Evolutionary conservation across 2,329 filamentous ascomycete genomes (phyloP).

Genomic region (Achaetomium macrosporum): DNA sequence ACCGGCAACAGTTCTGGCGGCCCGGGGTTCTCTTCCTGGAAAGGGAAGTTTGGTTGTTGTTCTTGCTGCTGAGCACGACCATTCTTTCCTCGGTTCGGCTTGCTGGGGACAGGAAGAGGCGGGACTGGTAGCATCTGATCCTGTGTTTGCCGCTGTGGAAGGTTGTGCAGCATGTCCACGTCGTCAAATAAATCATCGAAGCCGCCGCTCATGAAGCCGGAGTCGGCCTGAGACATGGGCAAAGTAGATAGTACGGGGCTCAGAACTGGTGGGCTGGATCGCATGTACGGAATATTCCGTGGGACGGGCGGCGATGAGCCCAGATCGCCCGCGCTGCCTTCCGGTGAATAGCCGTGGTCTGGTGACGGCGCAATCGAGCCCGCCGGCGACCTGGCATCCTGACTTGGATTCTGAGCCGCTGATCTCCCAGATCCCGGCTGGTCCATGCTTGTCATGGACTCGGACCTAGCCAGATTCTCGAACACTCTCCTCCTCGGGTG

Average conservation of each 20-base stretch:
- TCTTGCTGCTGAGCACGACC: conserved; percentile 15
- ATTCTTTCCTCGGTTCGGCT: no score
- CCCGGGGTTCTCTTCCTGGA: conserved; percentile 39
- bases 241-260: conserved; percentile 70
- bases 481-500: conserved; percentile 30
- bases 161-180: conserved; percentile 40
- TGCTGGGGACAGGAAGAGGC: conserved; percentile 23
- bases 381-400: conserved; percentile 49
- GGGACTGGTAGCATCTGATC: conserved; percentile 12
- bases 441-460: conserved; percentile 43
- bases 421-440: conserved; percentile 27
- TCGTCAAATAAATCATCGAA: conserved; percentile 65
- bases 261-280: conserved; percentile 62
- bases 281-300: conserved; percentile 49
- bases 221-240: conserved; percentile 59
- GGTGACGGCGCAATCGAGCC: conserved; percentile 49
- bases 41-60: conserved; percentile 28
- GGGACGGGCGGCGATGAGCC: conserved; percentile 86
- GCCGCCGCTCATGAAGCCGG: conserved; percentile 79
- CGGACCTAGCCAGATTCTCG: conserved; percentile 52
- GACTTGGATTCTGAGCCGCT: conserved; percentile 36
- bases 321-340: conserved; percentile 71
- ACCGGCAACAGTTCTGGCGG: conserved; percentile 39
- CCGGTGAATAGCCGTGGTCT: conserved; percentile 43
- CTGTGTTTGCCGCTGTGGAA: conserved; percentile 28